Percentiles rank a stretch among this genome's conserved stretches.
Conservation (phyloP, 352 stramenopile species). For the Pythium volutum region DNA sequence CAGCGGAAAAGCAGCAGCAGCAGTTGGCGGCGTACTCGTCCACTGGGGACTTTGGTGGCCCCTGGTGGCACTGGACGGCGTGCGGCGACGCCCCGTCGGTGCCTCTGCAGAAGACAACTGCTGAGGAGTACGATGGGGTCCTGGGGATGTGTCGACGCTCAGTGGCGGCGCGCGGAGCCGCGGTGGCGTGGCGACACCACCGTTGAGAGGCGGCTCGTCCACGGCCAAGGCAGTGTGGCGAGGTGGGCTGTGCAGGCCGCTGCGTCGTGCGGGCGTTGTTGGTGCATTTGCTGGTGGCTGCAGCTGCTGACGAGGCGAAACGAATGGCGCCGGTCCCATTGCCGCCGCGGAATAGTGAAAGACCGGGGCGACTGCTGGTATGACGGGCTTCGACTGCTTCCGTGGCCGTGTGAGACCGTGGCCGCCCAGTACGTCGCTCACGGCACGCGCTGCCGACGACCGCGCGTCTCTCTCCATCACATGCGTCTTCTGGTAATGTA, state of each 20-base stretch:
- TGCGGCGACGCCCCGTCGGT: not conserved
- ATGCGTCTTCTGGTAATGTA: too few species aligned
- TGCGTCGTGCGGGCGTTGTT: not conserved
- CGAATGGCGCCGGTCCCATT: conserved; percentile 4
- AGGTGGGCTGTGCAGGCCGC: not conserved
- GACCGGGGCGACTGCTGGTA: not conserved
- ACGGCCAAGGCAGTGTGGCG: conserved; percentile 13
- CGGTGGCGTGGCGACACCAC: not conserved
- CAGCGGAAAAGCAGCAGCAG: not conserved
- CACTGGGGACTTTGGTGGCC: not conserved
- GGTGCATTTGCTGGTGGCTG: not conserved
- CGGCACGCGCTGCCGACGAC: conserved; percentile 30
- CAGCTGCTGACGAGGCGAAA: not conserved
- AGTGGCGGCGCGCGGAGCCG: conserved; percentile 5
- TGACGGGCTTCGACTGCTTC: not conserved
- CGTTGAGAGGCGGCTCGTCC: not conserved
- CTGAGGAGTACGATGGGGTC: not conserved
- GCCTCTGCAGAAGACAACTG: not conserved
- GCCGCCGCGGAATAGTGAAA: not conserved
- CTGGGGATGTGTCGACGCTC: conserved; percentile 13
- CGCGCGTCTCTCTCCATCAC: not conserved
- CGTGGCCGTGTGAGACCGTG: conserved; percentile 1
- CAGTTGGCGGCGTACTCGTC: not conserved
- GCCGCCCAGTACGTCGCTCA: conserved; percentile 38
- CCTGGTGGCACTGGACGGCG: not conserved